These are phyloP conservation scores for Trypanosoma mega DNA, from an alignment of 208 protist species.

Conservation along the genomic window DNA sequence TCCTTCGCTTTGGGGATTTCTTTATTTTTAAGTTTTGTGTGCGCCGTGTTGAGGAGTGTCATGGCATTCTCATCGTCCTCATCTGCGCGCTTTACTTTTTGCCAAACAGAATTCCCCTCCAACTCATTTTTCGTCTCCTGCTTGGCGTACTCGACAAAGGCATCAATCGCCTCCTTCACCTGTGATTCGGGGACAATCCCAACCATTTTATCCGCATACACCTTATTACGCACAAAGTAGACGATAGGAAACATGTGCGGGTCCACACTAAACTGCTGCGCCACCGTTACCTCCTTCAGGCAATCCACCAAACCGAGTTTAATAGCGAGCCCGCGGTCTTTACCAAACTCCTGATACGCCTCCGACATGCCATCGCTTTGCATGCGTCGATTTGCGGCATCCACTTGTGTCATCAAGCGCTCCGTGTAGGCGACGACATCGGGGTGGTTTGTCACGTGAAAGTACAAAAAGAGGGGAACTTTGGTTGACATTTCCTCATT, in stretches of 20 bases:
- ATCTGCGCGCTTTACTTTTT: constrained; percentile 64
- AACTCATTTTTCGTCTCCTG: constrained; percentile 59
- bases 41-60: constrained; percentile 72
- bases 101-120: constrained; percentile 51
- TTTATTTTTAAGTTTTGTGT: constrained; percentile 64
- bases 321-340: constrained; percentile 74
- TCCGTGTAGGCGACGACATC: constrained; percentile 71
- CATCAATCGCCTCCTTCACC: constrained; percentile 83
- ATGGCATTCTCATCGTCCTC: constrained; percentile 88
- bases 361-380: constrained; percentile 47
- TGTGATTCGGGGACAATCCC: constrained; percentile 84
- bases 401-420: constrained; percentile 60
- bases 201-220: constrained; percentile 65
- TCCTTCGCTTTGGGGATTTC: constrained; percentile 69
- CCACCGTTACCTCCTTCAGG: constrained; percentile 56
- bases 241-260: constrained; percentile 84
- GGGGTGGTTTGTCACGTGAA: constrained; percentile 73
- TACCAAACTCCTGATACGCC: constrained; percentile 72
- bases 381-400: constrained; percentile 62
- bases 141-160: constrained; percentile 80
- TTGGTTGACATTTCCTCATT: constrained; percentile 69
- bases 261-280: constrained; percentile 65
- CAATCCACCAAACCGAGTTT: constrained; percentile 85
- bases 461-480: constrained; percentile 82
- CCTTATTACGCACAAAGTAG: constrained; percentile 76